Evolutionary conservation across 2,329 filamentous ascomycete species (phyloP), one percentile per base, ranked within the genome.

Genomic region (Trichothecium sympodiale): DNA sequence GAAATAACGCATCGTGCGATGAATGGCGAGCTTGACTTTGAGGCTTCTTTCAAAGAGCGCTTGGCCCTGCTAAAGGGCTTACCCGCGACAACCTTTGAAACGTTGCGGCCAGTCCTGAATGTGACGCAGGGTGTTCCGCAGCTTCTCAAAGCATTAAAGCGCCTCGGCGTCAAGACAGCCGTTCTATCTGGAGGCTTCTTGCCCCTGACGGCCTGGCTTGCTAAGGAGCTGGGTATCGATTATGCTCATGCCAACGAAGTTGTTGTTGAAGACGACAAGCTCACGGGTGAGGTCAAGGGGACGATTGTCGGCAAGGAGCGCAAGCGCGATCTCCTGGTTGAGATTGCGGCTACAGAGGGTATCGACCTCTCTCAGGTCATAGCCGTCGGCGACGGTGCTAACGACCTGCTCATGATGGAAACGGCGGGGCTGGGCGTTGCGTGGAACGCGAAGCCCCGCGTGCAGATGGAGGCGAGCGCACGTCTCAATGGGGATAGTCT

Each of bases 21-120:
- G 91, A 80, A 89, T 46, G 91, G 91, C 41, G 88, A 96, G 63
- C 69, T 96, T 26, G 88, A 95, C 56, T 98, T 98, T 48, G 79
- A 88, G 35, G 74, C 75, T 1, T 88, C 83, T 1, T 77, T 98
- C 51, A 77, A 79, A 39, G 84, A 83, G 54, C 74, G 91, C 15
- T 86, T 93, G 18, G 71, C 71, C 29, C 68, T 96, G 30, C 72
- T 98, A 29, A 82, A 80, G 48, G 89, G 88, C 23, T 77, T 95
- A 7, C 77, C 83, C 0, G 77, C 72, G 8, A 74, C 74, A 38
- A 80, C 96, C 13, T 94, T 93, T 49, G 77, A 86, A 40, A 72
- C 81, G 40, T 67, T 98, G 28, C 78, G 81, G 47, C 67, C 74
- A 1, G 70, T 81, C 1, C 76, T 98, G 36, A 80, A 82, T 17